Percentiles rank a stretch among this genome's conserved stretches.
Evolutionary conservation across 345 rosid genomes (phyloP).

Genomic region (Chamaenerion angustifolium): DNA sequence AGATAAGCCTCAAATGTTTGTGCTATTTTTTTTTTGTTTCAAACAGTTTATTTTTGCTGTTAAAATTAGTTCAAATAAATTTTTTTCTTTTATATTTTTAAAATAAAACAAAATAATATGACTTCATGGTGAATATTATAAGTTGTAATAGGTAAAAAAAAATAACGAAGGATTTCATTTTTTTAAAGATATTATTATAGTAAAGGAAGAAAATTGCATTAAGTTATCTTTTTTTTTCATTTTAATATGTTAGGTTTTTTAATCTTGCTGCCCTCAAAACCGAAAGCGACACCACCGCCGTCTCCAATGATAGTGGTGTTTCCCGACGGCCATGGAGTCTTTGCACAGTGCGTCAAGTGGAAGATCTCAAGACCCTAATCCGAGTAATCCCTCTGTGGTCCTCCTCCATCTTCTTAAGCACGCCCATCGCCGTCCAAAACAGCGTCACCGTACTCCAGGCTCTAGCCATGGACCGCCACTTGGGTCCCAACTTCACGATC

Average conservation of each 20-base stretch:
- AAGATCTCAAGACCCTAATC: slow-evolving; percentile 38
- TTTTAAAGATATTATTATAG: no score
- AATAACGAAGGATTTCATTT: no score
- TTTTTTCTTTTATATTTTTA: no score
- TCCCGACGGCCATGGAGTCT: slow-evolving; percentile 29
- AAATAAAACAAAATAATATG: no score
- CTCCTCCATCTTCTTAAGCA: slow-evolving; percentile 17
- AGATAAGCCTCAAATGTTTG: no score
- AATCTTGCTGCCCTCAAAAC: slow-evolving; percentile 30
- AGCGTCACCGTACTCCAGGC: slow-evolving; percentile 36
- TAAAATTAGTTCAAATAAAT: no score
- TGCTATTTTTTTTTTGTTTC: no score
- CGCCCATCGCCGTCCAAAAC: slow-evolving; percentile 15
- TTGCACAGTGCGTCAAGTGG: slow-evolving; percentile 45
- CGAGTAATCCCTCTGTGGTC: slow-evolving; percentile 31
- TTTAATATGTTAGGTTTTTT: slow-evolving; percentile 18
- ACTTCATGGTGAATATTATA: no score
- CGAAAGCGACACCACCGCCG: slow-evolving; percentile 19
- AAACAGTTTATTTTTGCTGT: no score
- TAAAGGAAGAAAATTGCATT: no score
- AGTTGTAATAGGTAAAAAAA: no score
- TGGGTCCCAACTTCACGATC: slow-evolving; percentile 28
- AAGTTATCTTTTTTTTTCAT: no score
- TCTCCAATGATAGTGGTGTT: slow-evolving; percentile 10
- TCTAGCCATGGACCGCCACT: slow-evolving; percentile 28